Evolutionary conservation across 1,284 basidiomycete species (phyloP).

Genomic region (Cryptococcus sp.): DNA sequence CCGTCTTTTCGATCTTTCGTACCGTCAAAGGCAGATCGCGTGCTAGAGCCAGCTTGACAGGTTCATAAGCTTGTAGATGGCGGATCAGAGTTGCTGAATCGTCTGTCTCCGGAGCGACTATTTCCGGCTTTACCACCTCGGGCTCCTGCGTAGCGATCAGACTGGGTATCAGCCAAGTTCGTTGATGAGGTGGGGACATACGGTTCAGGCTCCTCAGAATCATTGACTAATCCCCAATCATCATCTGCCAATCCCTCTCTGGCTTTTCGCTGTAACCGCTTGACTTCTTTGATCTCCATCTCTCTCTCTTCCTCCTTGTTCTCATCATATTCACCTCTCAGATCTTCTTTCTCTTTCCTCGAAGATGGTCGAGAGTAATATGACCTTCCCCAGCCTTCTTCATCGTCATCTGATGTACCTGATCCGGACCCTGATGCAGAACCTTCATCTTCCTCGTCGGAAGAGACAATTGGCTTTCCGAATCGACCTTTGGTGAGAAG

Average conservation of each 20-base stretch:
- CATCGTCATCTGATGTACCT: constrained; percentile 46
- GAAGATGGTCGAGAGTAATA: constrained; percentile 65
- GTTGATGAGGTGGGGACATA: neutral
- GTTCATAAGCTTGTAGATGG: constrained; percentile 72
- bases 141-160: too few species aligned
- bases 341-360: constrained; percentile 63
- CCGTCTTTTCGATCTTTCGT: constrained; percentile 43
- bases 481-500: constrained; percentile 41
- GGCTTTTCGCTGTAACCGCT: constrained; percentile 69
- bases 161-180: neutral
- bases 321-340: constrained; percentile 61
- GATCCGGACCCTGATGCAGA: constrained; percentile 33
- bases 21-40: constrained; percentile 53
- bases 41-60: constrained; percentile 61
- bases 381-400: constrained; percentile 72
- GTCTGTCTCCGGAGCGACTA: constrained; percentile 22
- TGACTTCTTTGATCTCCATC: constrained; percentile 83
- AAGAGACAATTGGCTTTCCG: constrained; percentile 48
- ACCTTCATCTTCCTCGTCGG: constrained; percentile 54
- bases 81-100: constrained; percentile 58
- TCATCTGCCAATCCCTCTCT: constrained; percentile 68
- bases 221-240: constrained; percentile 75
- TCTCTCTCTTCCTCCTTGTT: constrained; percentile 75
- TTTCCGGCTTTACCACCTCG: neutral
- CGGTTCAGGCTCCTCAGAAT: constrained; percentile 44